phyloP scores from a whole-genome alignment of 2,329 filamentous ascomycete genomes.

The Colletotrichum sp. region DNA sequence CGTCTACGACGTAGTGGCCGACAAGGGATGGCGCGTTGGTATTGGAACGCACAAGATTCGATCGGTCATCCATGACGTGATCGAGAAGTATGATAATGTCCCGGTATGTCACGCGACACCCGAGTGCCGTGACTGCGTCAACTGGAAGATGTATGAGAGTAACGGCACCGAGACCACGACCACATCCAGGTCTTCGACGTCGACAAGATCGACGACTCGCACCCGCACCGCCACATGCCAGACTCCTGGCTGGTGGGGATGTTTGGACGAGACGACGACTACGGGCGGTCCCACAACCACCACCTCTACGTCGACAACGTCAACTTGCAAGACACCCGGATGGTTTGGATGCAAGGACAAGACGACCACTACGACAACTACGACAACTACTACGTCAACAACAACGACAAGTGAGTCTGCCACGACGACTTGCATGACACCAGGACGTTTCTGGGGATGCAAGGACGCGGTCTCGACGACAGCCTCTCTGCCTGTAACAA shows the following conservation, averaged over 20 bases:
- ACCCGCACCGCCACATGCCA: conserved; percentile 85
- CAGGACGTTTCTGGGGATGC: conserved; percentile 64
- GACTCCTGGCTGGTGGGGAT: conserved; percentile 93
- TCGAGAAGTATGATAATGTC: conserved; percentile 82
- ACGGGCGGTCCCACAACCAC: conserved; percentile 42
- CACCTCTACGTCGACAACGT: conserved; percentile 54
- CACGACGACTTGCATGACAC: conserved; percentile 51
- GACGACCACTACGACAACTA: conserved; percentile 35
- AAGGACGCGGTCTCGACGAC: conserved; percentile 41
- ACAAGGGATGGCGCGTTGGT: conserved; percentile 91
- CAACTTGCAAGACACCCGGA: conserved; percentile 65
- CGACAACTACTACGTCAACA: conserved; percentile 28
- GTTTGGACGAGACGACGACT: conserved; percentile 69
- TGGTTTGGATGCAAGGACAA: conserved; percentile 72
- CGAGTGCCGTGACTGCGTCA: conserved; percentile 86
- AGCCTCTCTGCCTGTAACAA: background rate
- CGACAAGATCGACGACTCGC: conserved; percentile 61
- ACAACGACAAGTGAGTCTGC: conserved; percentile 27
- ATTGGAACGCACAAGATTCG: conserved; percentile 91
- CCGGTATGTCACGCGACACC: conserved; percentile 77
- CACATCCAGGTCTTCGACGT: conserved; percentile 59
- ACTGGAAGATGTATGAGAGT: conserved; percentile 95
- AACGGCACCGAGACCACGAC: conserved; percentile 83
- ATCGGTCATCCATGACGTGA: conserved; percentile 85
- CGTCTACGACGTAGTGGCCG: conserved; percentile 88